phyloP scores from a whole-genome alignment of 192 early-diverging fungal species.

The Physocladia obscura region DNA sequence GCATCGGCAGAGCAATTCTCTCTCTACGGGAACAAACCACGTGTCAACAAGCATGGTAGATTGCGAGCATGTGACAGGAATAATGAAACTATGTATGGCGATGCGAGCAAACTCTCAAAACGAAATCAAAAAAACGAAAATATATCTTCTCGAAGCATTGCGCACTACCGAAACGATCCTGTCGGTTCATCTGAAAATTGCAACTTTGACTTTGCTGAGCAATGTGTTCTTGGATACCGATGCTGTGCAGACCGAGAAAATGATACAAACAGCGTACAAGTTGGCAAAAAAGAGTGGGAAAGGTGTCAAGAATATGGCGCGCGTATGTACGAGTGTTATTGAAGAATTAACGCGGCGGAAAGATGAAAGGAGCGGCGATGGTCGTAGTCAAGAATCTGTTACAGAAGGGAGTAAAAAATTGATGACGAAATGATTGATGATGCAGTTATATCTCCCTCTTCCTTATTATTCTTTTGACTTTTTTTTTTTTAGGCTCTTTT shows the following conservation, averaged over 20 bases:
- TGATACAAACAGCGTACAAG: conserved; percentile 21
- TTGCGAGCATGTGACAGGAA: conserved; percentile 16
- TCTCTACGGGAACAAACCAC: background rate
- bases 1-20: background rate
- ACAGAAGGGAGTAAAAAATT: too few species aligned
- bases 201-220: conserved; percentile 6
- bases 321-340: conserved; percentile 11
- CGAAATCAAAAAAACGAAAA: conserved; percentile 27
- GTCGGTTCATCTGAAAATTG: conserved; percentile 9
- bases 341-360: conserved; percentile 17
- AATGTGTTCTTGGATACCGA: conserved; percentile 26
- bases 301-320: conserved; percentile 3
- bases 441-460: too few species aligned
- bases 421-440: too few species aligned
- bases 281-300: conserved; percentile 13
- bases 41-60: conserved; percentile 1
- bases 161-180: background rate
- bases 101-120: background rate
- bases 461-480: too few species aligned
- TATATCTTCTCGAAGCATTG: conserved; percentile 14
- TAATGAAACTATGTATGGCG: conserved; percentile 5
- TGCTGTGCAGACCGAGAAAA: conserved; percentile 15
- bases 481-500: too few species aligned
- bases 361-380: too few species aligned
- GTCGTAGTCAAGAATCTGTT: too few species aligned